A percentile compares a stretch with the other conserved stretches of the same genome.
Evolutionary conservation across 176 grass and related monocot species (phyloP).

Genomic region (Zea luxurians): DNA sequence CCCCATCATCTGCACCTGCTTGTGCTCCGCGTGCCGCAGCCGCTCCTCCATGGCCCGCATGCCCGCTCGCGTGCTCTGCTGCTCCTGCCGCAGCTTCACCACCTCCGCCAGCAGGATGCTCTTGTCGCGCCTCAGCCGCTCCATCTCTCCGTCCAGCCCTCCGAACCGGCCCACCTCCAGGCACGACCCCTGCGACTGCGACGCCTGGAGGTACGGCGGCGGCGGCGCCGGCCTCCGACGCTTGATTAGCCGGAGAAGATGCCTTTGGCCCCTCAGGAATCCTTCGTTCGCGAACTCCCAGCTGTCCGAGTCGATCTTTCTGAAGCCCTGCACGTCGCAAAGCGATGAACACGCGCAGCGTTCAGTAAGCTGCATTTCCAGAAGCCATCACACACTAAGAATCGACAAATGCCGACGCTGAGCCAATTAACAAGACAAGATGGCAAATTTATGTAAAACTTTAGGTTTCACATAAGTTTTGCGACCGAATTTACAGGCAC

Average conservation of each 20-base stretch:
- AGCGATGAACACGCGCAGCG: neutral
- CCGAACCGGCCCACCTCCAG: slow-evolving; percentile 64
- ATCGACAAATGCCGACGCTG: neutral
- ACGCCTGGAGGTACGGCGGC: neutral
- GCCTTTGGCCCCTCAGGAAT: slow-evolving; percentile 66
- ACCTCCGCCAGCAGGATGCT: slow-evolving; percentile 66
- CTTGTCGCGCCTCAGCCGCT: slow-evolving; percentile 63
- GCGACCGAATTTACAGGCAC: neutral
- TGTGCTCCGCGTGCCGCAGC: slow-evolving; percentile 52
- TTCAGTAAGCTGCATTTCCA: neutral
- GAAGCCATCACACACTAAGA: neutral
- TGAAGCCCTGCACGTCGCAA: slow-evolving; percentile 71
- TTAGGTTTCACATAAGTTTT: slow-evolving; percentile 47
- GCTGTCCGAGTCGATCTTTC: slow-evolving; percentile 72
- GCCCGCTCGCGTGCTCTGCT: slow-evolving; percentile 52
- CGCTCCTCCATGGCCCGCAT: slow-evolving; percentile 63
- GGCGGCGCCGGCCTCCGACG: slow-evolving; percentile 46
- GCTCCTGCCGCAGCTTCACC: slow-evolving; percentile 72
- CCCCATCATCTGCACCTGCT: slow-evolving; percentile 66
- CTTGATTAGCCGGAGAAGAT: slow-evolving; percentile 70
- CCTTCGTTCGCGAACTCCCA: slow-evolving; percentile 90
- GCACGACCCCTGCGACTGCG: slow-evolving; percentile 35
- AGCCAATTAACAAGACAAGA: neutral
- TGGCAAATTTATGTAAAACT: slow-evolving; percentile 28
- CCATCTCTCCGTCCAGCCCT: slow-evolving; percentile 51